Evolutionary conservation across 1,139 yeast species (phyloP), one percentile per base, ranked within the genome.

Genomic region (Suhomyces taliae): DNA sequence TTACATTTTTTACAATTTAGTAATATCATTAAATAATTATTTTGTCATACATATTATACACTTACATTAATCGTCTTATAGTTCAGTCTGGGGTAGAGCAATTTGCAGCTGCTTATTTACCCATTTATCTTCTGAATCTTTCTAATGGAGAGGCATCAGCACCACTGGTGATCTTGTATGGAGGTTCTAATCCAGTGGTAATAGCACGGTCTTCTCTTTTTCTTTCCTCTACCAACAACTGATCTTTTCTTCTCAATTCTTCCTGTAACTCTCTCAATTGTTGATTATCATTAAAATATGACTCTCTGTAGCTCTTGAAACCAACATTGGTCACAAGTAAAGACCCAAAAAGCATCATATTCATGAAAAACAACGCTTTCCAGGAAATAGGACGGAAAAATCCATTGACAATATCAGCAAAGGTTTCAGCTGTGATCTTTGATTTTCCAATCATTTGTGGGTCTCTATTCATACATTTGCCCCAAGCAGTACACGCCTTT

Each of bases 381-480:
- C 90, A 83, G 36, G 87, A 81, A 37, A 90, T 82, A 1, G 90
- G 90, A 49, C 78, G 79, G 36, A 89, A 70, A 55, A 90, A 87
- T 2, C 93, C 85, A 62, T 90, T 87, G 43, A 90, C 73, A 24
- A 89, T 85, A 52, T 86, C 93, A 1, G 95, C 95, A 59, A 90
- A 76, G 0, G 95, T 81, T 59, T 85, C 91, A 0, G 96, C 96
- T 0, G 90, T 81, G 31, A 90, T 80, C 55, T 81, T 77, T 3
- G 95, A 88, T 40, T 82, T 78, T 6, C 93, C 95, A n/a, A 90
- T 81, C 7, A 81, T 72, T 37, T 81, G 79, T 11, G 97, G 96
- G 57, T 91, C 95, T 50, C 90, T 75, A 56, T 84, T 82, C 96
- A 88, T 90, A 65, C 99, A 93, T 51, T 76, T 79, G 52, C 82